Evolutionary conservation across 805 yeast species (phyloP).

Genomic region (Schizosaccharomyces cryophilus): DNA sequence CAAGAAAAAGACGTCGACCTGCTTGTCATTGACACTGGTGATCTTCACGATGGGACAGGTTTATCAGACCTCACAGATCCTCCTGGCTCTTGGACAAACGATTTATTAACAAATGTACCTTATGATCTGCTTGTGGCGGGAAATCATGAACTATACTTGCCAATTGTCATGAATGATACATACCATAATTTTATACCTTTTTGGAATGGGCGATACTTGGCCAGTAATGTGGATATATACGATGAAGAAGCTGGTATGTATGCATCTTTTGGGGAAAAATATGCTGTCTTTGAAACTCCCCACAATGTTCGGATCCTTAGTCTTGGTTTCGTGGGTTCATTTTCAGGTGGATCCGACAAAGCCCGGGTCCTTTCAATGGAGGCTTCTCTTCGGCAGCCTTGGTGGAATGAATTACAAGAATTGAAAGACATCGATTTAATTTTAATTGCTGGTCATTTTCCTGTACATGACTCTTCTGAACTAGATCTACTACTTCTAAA

Average conservation of each 20-base stretch:
- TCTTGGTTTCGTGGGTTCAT: slow-evolving; percentile 61
- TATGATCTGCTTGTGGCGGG: slow-evolving; percentile 70
- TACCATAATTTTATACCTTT: slow-evolving; percentile 31
- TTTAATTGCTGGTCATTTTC: neutral
- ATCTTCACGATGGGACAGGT: slow-evolving; percentile 87
- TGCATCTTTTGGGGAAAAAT: slow-evolving; percentile 46
- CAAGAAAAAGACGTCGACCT: slow-evolving; percentile 31
- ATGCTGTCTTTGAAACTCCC: slow-evolving; percentile 35
- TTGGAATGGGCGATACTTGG: slow-evolving; percentile 35
- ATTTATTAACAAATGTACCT: slow-evolving; percentile 34
- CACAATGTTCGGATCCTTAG: slow-evolving; percentile 33
- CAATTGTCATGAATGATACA: slow-evolving; percentile 41
- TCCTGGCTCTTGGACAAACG: slow-evolving; percentile 39
- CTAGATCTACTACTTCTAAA: slow-evolving; percentile 26
- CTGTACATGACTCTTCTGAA: neutral
- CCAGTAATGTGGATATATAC: slow-evolving; percentile 18
- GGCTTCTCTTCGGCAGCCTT: slow-evolving; percentile 27
- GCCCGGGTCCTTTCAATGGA: slow-evolving; percentile 40
- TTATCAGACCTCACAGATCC: slow-evolving; percentile 46
- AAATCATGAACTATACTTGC: slow-evolving; percentile 67
- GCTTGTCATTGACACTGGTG: slow-evolving; percentile 67
- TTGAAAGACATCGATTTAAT: slow-evolving; percentile 25
- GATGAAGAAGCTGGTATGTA: slow-evolving; percentile 15
- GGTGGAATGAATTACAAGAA: slow-evolving; percentile 33
- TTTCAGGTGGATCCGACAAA: slow-evolving; percentile 31